A percentile compares a stretch with the other conserved stretches of the same genome.
Conservation (phyloP, 2,329 filamentous ascomycete species). For the Xylaria sp. region DNA sequence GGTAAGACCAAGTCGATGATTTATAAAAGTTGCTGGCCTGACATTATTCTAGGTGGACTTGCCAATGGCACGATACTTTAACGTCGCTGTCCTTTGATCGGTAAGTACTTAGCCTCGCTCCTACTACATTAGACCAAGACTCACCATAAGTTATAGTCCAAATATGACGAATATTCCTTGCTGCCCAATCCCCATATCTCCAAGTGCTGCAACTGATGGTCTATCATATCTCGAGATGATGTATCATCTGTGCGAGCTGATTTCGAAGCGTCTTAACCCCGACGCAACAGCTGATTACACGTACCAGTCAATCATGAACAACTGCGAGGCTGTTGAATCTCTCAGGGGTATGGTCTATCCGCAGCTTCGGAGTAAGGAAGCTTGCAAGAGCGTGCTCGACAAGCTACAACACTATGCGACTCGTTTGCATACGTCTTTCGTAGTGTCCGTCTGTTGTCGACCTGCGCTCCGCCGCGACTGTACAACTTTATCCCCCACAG, state of each 20-base stretch:
- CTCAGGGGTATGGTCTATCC: conserved; percentile 60
- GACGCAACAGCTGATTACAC: conserved; percentile 61
- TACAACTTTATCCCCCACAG: conserved; percentile 58
- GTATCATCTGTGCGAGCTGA: conserved; percentile 71
- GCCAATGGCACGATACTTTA: conserved; percentile 73
- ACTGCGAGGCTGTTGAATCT: conserved; percentile 65
- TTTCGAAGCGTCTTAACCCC: conserved; percentile 66
- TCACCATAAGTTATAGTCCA: conserved; percentile 52
- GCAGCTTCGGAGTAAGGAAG: conserved; percentile 68
- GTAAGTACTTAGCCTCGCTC: conserved; percentile 49
- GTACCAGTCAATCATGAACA: conserved; percentile 66
- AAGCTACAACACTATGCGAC: conserved; percentile 72
- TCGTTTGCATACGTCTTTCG: conserved; percentile 72
- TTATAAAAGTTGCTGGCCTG: not conserved
- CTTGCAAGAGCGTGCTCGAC: conserved; percentile 71
- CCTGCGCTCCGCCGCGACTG: conserved; percentile 68
- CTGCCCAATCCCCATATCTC: conserved; percentile 62
- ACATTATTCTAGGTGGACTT: conserved; percentile 61
- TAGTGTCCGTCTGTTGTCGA: conserved; percentile 72
- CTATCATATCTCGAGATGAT: conserved; percentile 71
- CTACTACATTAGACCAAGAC: conserved; percentile 17
- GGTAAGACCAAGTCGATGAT: conserved; percentile 53
- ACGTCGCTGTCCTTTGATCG: conserved; percentile 74
- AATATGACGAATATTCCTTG: conserved; percentile 71
- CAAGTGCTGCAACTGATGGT: conserved; percentile 57